A percentile compares a stretch with the other conserved stretches of the same genome.
Conservation (phyloP, 768 basidiomycete species). For the Mycena haematopus region DNA sequence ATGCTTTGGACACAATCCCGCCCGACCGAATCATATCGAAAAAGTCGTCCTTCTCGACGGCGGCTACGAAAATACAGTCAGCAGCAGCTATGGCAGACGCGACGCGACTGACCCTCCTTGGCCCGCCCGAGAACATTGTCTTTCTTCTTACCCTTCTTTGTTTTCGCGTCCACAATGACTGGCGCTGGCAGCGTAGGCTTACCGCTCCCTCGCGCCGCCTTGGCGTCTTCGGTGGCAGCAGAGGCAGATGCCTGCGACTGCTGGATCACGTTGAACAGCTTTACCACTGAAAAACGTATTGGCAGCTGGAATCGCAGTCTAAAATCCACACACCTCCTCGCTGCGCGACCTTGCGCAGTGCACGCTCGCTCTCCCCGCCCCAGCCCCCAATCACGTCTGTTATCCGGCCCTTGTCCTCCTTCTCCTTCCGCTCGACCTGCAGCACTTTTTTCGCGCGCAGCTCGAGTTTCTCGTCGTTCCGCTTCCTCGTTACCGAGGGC, state of each 20-base stretch:
- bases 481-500: slow-evolving; percentile 70
- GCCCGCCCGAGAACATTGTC: slow-evolving; percentile 59
- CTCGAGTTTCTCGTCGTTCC: slow-evolving; percentile 80
- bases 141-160: slow-evolving; percentile 52
- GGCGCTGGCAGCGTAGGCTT: slow-evolving; percentile 79
- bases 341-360: slow-evolving; percentile 83
- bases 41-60: slow-evolving; percentile 75
- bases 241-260: slow-evolving; percentile 71
- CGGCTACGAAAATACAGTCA: slow-evolving; percentile 43
- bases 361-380: slow-evolving; percentile 84
- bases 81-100: slow-evolving; percentile 7
- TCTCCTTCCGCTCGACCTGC: slow-evolving; percentile 74
- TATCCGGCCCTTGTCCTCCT: slow-evolving; percentile 71
- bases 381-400: slow-evolving; percentile 84
- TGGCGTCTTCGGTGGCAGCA: slow-evolving; percentile 60
- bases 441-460: slow-evolving; percentile 73
- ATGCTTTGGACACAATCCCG: slow-evolving; percentile 76
- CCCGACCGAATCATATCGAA: slow-evolving; percentile 86
- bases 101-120: slow-evolving; percentile 57
- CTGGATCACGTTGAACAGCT: slow-evolving; percentile 86
- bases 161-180: slow-evolving; percentile 49
- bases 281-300: slow-evolving; percentile 60
- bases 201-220: slow-evolving; percentile 70
- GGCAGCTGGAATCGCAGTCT: background rate
- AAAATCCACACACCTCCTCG: slow-evolving; percentile 66